phyloP scores from a whole-genome alignment of 768 basidiomycete species.

The Tylopilus rubrobrunneus region DNA sequence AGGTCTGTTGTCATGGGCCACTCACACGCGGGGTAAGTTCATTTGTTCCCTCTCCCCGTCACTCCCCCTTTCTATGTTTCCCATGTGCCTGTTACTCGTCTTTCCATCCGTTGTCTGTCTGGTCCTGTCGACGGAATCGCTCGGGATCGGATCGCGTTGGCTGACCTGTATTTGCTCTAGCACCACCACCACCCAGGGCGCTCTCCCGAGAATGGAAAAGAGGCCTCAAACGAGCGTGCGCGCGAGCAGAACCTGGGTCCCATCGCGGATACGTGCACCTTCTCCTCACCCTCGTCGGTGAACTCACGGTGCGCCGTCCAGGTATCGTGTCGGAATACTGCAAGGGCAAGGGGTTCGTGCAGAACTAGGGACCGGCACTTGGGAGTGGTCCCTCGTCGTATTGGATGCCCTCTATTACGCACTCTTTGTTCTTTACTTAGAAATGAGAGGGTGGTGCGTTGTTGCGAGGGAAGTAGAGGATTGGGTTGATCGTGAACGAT shows the following conservation, averaged over 20 bases:
- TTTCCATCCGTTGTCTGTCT: too few species aligned
- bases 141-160: not conserved
- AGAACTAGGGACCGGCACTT: constrained; percentile 28
- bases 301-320: not conserved
- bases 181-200: constrained; percentile 70
- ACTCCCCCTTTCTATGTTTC: too few species aligned
- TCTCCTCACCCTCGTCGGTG: too few species aligned
- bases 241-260: constrained; percentile 89
- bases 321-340: constrained; percentile 88
- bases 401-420: not conserved
- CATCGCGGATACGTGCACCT: constrained; percentile 60
- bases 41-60: too few species aligned
- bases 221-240: constrained; percentile 82
- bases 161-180: constrained; percentile 35
- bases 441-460: not conserved
- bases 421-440: not conserved
- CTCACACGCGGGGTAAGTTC: constrained; percentile 46
- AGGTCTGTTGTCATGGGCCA: constrained; percentile 46
- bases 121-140: not conserved
- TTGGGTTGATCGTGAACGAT: not conserved
- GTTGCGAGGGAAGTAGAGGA: too few species aligned
- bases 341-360: constrained; percentile 77
- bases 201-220: constrained; percentile 92
- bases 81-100: too few species aligned
- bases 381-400: not conserved